Conservation (phyloP, 768 basidiomycete genomes). For the Suillus americanus region DNA sequence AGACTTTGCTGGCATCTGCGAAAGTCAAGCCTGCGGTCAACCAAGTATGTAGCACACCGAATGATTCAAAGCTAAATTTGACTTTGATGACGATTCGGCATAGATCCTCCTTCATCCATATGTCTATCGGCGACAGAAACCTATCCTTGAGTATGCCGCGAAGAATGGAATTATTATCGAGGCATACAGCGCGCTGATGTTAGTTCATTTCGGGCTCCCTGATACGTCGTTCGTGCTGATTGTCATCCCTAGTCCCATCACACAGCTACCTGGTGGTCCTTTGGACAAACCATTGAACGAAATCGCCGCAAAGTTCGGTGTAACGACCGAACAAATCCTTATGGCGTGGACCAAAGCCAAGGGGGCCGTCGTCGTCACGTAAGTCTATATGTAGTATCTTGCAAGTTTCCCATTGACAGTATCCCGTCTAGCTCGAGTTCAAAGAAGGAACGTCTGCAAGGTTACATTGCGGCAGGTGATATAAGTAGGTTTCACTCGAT, state of each 20-base stretch:
- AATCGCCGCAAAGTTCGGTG: conserved; percentile 37
- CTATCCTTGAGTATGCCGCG: conserved; percentile 57
- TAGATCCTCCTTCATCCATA: conserved; percentile 75
- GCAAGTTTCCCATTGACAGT: not conserved
- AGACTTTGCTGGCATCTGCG: conserved; percentile 52
- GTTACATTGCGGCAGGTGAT: conserved; percentile 70
- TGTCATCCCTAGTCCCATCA: conserved; percentile 38
- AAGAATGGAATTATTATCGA: conserved; percentile 65
- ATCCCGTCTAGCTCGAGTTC: conserved; percentile 53
- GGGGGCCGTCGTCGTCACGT: conserved; percentile 67
- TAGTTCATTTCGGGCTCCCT: conserved; percentile 32
- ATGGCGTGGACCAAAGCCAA: conserved; percentile 47
- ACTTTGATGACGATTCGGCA: not conserved
- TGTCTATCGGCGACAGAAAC: conserved; percentile 51
- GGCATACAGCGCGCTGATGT: conserved; percentile 52
- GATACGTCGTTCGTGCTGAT: conserved; percentile 26
- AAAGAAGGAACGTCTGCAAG: conserved; percentile 61
- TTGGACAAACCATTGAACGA: conserved; percentile 56
- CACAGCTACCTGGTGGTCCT: conserved; percentile 56
- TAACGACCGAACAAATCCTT: not conserved
- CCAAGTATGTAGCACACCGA: conserved; percentile 42
- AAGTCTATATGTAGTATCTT: conserved; percentile 10
- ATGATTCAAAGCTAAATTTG: not conserved
- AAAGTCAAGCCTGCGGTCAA: conserved; percentile 66
- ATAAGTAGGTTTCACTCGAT: conserved; percentile 40